A percentile compares a stretch with the other conserved stretches of the same genome.
phyloP scores from a whole-genome alignment of 345 rosid genomes.

The Viola odorata region DNA sequence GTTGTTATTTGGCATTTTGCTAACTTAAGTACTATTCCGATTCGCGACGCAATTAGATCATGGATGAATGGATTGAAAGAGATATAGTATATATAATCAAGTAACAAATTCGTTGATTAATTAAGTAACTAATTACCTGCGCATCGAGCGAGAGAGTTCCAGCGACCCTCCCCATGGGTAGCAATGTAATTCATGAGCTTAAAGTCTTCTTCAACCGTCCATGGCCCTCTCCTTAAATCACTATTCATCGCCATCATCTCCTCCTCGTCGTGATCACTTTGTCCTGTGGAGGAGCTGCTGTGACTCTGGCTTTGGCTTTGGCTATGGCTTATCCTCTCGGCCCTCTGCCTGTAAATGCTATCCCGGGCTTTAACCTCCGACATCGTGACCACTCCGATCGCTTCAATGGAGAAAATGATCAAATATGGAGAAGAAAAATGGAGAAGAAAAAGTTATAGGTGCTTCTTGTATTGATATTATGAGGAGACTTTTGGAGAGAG shows the following conservation, averaged over 20 bases:
- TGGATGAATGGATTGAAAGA: no score
- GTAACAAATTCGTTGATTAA: not conserved
- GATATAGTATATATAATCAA: no score
- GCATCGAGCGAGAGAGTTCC: constrained; percentile 73
- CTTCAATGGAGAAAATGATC: constrained; percentile 27
- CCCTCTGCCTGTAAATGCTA: constrained; percentile 1
- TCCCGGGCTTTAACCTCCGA: constrained; percentile 47
- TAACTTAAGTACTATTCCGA: no score
- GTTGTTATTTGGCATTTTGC: no score
- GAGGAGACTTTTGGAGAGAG: constrained; percentile 25
- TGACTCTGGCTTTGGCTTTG: not conserved
- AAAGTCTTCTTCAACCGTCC: constrained; percentile 83
- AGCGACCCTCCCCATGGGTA: constrained; percentile 80
- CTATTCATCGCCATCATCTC: constrained; percentile 28
- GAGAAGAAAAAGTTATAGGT: no score
- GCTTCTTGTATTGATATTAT: not conserved
- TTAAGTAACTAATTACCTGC: constrained; percentile 36
- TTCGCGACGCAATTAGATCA: no score
- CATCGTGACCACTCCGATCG: constrained; percentile 1
- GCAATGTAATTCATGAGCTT: constrained; percentile 56
- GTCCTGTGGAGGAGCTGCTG: constrained; percentile 23
- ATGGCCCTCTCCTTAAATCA: constrained; percentile 75
- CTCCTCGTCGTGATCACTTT: constrained; percentile 10
- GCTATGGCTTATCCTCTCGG: not conserved
- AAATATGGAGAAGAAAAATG: constrained; percentile 15